These are phyloP conservation scores for Trichoderma sp. DNA, from an alignment of 2,329 filamentous ascomycete genomes.

Conservation along the genomic window DNA sequence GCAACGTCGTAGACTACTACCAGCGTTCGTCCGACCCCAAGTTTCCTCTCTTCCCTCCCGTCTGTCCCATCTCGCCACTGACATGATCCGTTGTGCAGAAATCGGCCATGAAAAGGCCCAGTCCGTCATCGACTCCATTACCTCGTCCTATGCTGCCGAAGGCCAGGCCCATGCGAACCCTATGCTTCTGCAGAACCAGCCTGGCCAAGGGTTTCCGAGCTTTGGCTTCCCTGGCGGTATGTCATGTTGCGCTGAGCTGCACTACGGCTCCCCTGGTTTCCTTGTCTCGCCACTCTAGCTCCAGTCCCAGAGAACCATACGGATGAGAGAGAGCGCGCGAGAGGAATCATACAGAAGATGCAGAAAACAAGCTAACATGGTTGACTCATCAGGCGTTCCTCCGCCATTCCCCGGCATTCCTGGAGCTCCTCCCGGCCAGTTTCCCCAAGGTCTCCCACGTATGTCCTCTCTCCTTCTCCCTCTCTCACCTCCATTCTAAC, in stretches of 20 bases:
- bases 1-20: slow-evolving; percentile 98
- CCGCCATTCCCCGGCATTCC: slow-evolving; percentile 58
- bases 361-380: not conserved
- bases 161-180: slow-evolving; percentile 84
- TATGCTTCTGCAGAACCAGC: slow-evolving; percentile 70
- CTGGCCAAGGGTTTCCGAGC: slow-evolving; percentile 46
- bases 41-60: not conserved
- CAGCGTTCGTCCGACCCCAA: slow-evolving; percentile 61
- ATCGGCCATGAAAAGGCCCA: slow-evolving; percentile 99
- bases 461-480: slow-evolving; percentile 33
- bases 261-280: not conserved
- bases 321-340: not conserved
- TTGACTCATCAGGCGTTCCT: slow-evolving; percentile 42
- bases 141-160: slow-evolving; percentile 89
- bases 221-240: slow-evolving; percentile 60
- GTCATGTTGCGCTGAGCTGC: not conserved
- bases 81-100: slow-evolving; percentile 50
- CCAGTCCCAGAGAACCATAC: too few species aligned
- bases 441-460: slow-evolving; percentile 50
- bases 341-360: not conserved
- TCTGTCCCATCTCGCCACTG: not conserved
- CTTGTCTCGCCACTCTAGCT: not conserved
- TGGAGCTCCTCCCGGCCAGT: slow-evolving; percentile 39
- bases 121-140: slow-evolving; percentile 97
- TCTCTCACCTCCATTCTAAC: not conserved